A percentile compares a stretch with the other conserved stretches of the same genome.
Evolutionary conservation across 1,284 basidiomycete species (phyloP).

Genomic region (Neolentinus lepideus): DNA sequence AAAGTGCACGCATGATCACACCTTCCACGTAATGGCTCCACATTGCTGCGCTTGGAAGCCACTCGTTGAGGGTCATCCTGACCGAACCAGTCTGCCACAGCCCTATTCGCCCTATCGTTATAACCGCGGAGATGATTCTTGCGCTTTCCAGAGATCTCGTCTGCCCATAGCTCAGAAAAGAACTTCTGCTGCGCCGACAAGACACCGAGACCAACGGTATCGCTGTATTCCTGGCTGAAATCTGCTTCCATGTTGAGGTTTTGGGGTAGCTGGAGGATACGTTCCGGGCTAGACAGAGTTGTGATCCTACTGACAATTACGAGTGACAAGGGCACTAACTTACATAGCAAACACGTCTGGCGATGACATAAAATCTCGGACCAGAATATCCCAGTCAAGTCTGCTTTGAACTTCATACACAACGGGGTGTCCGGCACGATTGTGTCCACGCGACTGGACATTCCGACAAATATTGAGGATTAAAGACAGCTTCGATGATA

Average conservation of each 20-base stretch:
- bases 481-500: neutral
- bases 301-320: neutral
- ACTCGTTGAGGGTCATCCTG: no score
- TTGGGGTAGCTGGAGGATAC: neutral
- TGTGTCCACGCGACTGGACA: neutral
- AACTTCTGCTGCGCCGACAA: no score
- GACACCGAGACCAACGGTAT: no score
- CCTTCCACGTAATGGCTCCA: neutral
- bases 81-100: no score
- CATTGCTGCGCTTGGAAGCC: no score
- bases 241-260: no score
- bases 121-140: no score
- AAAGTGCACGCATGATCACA: neutral
- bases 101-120: no score
- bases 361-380: neutral
- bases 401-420: neutral
- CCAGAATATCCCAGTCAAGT: neutral
- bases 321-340: neutral
- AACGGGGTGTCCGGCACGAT: neutral
- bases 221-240: no score
- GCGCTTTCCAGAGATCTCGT: no score
- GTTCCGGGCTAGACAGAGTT: neutral
- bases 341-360: neutral
- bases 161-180: no score
- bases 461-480: neutral